phyloP scores from a whole-genome alignment of 441 rosid genomes.

The Gossypium trilobum region DNA sequence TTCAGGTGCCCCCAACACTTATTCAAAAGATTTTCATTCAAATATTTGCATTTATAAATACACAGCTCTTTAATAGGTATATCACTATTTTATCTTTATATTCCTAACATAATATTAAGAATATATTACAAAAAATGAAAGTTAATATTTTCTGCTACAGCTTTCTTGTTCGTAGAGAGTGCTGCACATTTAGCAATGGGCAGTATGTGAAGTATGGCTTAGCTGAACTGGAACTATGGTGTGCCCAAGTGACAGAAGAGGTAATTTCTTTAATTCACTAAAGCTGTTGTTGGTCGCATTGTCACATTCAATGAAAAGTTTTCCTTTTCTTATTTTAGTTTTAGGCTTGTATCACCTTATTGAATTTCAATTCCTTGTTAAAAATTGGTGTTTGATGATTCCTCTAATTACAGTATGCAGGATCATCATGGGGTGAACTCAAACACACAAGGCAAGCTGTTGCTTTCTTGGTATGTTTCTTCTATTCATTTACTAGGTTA shows the following conservation, averaged over 20 bases:
- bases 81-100: constrained; percentile 7
- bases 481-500: background rate
- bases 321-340: background rate
- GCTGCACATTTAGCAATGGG: constrained; percentile 63
- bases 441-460: constrained; percentile 65
- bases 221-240: constrained; percentile 52
- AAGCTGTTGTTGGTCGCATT: background rate
- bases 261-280: constrained; percentile 20
- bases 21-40: constrained; percentile 48
- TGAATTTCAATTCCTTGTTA: background rate
- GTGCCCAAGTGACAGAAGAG: constrained; percentile 47
- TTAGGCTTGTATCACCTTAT: background rate
- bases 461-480: constrained; percentile 48
- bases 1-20: constrained; percentile 55
- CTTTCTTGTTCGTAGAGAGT: constrained; percentile 53
- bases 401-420: constrained; percentile 40
- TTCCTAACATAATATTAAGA: constrained; percentile 14
- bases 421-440: constrained; percentile 65
- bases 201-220: constrained; percentile 59
- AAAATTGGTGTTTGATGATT: constrained; percentile 4
- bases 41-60: constrained; percentile 48
- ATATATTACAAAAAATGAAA: background rate
- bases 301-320: background rate
- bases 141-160: constrained; percentile 29
- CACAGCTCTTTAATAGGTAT: constrained; percentile 63